Evolutionary conservation across 345 rosid species (phyloP).

Genomic region (Salix koriyanagi): DNA sequence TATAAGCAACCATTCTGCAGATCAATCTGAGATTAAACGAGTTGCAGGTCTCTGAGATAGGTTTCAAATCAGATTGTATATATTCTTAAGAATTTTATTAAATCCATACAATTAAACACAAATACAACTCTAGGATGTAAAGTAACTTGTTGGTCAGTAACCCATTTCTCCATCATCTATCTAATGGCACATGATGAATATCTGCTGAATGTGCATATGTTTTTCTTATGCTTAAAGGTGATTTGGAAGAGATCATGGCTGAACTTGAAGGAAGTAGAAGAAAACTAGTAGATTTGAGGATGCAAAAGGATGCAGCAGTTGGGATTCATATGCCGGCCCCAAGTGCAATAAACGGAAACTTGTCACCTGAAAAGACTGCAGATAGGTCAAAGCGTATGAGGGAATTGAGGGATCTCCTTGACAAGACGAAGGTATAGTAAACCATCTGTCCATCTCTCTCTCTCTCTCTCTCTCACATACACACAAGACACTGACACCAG

Average conservation of each 20-base stretch:
- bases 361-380: constrained; percentile 71
- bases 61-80: neutral
- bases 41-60: constrained; percentile 54
- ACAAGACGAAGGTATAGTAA: constrained; percentile 63
- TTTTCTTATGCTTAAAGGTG: constrained; percentile 47
- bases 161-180: neutral
- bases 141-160: neutral
- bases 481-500: neutral
- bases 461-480: neutral
- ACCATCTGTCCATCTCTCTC: neutral
- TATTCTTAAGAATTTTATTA: neutral
- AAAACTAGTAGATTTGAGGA: constrained; percentile 65
- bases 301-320: constrained; percentile 81
- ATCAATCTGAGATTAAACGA: constrained; percentile 65
- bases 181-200: constrained; percentile 13
- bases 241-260: constrained; percentile 77
- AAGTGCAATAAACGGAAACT: constrained; percentile 57
- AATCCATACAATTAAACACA: neutral
- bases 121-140: neutral
- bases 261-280: constrained; percentile 92
- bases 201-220: constrained; percentile 14
- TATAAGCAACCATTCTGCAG: constrained; percentile 44
- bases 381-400: constrained; percentile 61
- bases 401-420: constrained; percentile 71
- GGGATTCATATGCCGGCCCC: constrained; percentile 47